A percentile compares a stretch with the other conserved stretches of the same genome.
phyloP scores from a whole-genome alignment of 148 eudicot genomes.

The Pouteria glomerata region DNA sequence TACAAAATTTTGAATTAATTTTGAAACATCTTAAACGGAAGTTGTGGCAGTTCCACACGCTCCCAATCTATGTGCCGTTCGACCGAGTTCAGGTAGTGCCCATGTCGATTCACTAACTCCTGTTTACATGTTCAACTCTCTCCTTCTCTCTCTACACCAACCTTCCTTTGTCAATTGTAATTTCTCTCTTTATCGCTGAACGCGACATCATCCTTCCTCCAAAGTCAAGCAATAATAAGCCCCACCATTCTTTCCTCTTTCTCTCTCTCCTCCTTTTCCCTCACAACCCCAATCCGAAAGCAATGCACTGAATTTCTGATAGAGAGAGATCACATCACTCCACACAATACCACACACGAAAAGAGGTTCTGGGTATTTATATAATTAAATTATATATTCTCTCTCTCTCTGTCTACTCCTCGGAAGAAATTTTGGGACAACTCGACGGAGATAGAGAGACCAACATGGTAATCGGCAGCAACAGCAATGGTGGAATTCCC shows the following conservation, averaged over 20 bases:
- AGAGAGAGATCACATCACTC: not conserved
- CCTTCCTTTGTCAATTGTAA: no score
- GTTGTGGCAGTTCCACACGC: no score
- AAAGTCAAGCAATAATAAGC: constrained; percentile 47
- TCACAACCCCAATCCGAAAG: not conserved
- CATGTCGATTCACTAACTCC: no score
- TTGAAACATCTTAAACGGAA: no score
- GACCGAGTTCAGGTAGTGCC: no score
- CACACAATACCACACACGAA: not conserved
- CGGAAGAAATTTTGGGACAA: not conserved
- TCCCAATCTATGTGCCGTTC: no score
- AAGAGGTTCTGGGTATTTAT: not conserved
- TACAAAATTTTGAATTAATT: no score
- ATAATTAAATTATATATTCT: not conserved
- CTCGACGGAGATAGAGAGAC: not conserved
- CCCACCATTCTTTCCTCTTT: not conserved
- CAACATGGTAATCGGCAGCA: constrained; percentile 11
- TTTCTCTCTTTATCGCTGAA: no score
- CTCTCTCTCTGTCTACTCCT: not conserved
- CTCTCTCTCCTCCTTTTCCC: not conserved
- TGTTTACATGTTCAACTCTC: no score
- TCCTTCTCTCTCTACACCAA: constrained; percentile 8
- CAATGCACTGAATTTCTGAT: constrained; percentile 5
- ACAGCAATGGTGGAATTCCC: not conserved
- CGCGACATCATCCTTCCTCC: no score